A percentile compares a stretch with the other conserved stretches of the same genome.
Conservation (phyloP, 768 basidiomycete genomes). For the Boletellus emodensis region DNA sequence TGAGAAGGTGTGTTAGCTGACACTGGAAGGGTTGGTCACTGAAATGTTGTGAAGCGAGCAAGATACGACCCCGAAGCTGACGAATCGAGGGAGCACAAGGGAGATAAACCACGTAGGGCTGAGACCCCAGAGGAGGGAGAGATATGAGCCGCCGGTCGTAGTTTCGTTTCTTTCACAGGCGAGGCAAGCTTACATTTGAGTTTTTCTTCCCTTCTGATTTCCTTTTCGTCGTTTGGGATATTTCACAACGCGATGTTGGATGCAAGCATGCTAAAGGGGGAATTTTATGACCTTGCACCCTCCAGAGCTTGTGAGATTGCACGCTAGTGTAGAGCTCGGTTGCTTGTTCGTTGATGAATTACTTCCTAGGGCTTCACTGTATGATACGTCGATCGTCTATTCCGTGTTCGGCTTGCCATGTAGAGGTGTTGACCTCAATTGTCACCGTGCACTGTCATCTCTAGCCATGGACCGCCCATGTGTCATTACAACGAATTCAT, state of each 20-base stretch:
- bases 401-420: too few species aligned
- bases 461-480: too few species aligned
- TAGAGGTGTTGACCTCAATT: too few species aligned
- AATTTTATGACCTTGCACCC: neutral
- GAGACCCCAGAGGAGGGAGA: conserved; percentile 89
- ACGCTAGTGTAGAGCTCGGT: too few species aligned
- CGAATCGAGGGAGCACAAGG: conserved; percentile 42
- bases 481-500: too few species aligned
- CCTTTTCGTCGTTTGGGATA: conserved; percentile 1
- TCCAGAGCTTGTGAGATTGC: too few species aligned
- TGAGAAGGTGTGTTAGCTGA: conserved; percentile 52
- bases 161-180: neutral
- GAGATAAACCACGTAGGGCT: conserved; percentile 42
- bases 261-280: neutral
- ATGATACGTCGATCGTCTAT: too few species aligned
- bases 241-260: neutral
- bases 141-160: conserved; percentile 43
- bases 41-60: conserved; percentile 41
- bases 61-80: conserved; percentile 47
- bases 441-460: too few species aligned
- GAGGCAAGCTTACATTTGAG: conserved; percentile 5
- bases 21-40: neutral
- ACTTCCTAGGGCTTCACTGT: too few species aligned
- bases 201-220: neutral
- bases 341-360: too few species aligned